Evolutionary conservation across 2,329 filamentous ascomycete genomes (phyloP).

Genomic region (Paecilomyces variotii): DNA sequence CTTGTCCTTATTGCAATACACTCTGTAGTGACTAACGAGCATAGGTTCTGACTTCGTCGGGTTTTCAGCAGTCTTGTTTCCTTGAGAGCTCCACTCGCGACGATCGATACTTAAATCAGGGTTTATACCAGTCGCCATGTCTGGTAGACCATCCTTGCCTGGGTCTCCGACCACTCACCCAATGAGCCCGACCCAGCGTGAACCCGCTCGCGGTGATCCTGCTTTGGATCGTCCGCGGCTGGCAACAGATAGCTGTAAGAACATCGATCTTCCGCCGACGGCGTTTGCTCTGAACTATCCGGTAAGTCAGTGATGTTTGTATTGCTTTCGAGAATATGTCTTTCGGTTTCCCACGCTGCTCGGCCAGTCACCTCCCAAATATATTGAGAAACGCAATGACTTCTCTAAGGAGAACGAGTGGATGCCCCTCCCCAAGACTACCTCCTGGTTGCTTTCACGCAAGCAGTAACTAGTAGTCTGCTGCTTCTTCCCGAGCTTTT

Average conservation of each 20-base stretch:
- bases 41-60: neutral
- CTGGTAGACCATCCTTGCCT: neutral
- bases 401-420: neutral
- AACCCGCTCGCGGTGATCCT: slow-evolving; percentile 8
- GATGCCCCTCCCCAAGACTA: neutral
- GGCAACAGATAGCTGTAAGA: slow-evolving; percentile 14
- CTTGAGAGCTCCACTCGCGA: neutral
- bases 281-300: slow-evolving; percentile 15
- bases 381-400: neutral
- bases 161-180: neutral
- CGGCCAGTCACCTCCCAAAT: neutral
- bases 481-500: neutral
- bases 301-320: slow-evolving; percentile 11
- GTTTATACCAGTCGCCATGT: neutral
- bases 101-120: neutral
- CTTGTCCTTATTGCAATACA: neutral
- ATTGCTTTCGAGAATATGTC: neutral
- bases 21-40: neutral
- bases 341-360: neutral
- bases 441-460: neutral
- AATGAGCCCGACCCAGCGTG: neutral
- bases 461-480: neutral
- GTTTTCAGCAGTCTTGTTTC: neutral
- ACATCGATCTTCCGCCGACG: slow-evolving; percentile 15
- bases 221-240: slow-evolving; percentile 13